Evolutionary conservation across 345 rosid genomes (phyloP).

Genomic region (Lepidium africanum): DNA sequence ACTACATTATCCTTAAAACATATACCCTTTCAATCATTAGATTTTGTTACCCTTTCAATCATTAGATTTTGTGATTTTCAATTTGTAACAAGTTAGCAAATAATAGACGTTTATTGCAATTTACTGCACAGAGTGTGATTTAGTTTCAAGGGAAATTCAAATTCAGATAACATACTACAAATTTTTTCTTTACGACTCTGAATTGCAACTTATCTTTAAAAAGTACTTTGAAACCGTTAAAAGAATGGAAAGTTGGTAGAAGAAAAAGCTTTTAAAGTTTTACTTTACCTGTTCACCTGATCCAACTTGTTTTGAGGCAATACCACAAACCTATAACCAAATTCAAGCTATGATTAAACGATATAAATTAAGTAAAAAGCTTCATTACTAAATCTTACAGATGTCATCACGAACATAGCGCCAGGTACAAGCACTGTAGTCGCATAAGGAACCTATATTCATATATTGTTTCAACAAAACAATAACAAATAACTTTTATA

Average conservation of each 20-base stretch:
- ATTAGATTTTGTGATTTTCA: not conserved
- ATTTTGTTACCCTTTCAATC: too few relatives aligned
- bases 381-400: not conserved
- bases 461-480: too few relatives aligned
- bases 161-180: too few relatives aligned
- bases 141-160: too few relatives aligned
- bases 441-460: too few relatives aligned
- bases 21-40: not conserved
- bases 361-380: not conserved
- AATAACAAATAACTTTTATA: too few relatives aligned
- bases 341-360: not conserved
- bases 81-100: not conserved
- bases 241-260: not conserved
- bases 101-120: not conserved
- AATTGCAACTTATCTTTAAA: not conserved
- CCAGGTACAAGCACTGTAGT: too few relatives aligned
- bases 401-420: too few relatives aligned
- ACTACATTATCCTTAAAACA: not conserved
- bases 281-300: constrained; percentile 57
- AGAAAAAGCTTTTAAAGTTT: not conserved
- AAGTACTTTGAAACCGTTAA: not conserved
- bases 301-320: constrained; percentile 71
- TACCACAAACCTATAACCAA: constrained; percentile 32
- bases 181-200: too few relatives aligned
- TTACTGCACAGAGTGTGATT: too few relatives aligned